Evolutionary conservation across 441 rosid species (phyloP).

Genomic region (Biscutella auriculata): DNA sequence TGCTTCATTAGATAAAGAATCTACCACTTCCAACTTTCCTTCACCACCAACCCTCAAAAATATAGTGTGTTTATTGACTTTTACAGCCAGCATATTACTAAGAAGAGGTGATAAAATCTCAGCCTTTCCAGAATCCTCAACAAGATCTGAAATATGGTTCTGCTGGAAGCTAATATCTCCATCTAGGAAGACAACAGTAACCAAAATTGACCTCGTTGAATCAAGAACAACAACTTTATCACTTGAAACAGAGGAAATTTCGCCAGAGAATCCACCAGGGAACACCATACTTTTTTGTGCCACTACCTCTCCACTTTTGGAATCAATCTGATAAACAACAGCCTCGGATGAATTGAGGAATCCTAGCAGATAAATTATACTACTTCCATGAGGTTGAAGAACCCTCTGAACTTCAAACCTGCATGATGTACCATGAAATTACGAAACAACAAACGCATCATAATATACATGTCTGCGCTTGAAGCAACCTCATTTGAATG

Average conservation of each 20-base stretch:
- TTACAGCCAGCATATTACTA: constrained; percentile 48
- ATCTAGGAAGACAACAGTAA: constrained; percentile 41
- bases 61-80: constrained; percentile 26
- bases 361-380: constrained; percentile 51
- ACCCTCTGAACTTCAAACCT: constrained; percentile 75
- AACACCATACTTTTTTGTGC: constrained; percentile 45
- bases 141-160: constrained; percentile 49
- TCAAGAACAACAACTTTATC: constrained; percentile 63
- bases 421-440: constrained; percentile 22
- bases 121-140: constrained; percentile 40
- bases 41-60: constrained; percentile 43
- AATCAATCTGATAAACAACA: constrained; percentile 54
- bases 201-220: constrained; percentile 47
- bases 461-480: not conserved
- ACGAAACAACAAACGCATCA: constrained; percentile 12
- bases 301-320: constrained; percentile 60
- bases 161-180: constrained; percentile 48
- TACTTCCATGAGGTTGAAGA: constrained; percentile 49
- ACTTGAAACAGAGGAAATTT: constrained; percentile 48
- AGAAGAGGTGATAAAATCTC: constrained; percentile 49
- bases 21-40: constrained; percentile 64
- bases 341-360: constrained; percentile 53
- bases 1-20: constrained; percentile 42
- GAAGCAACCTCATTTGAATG: not conserved
- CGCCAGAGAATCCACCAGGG: constrained; percentile 67